Percentiles rank a stretch among this genome's conserved stretches.
Evolutionary conservation across 73 alveolate genomes (phyloP).

Genomic region (Durusdinium trenchii): DNA sequence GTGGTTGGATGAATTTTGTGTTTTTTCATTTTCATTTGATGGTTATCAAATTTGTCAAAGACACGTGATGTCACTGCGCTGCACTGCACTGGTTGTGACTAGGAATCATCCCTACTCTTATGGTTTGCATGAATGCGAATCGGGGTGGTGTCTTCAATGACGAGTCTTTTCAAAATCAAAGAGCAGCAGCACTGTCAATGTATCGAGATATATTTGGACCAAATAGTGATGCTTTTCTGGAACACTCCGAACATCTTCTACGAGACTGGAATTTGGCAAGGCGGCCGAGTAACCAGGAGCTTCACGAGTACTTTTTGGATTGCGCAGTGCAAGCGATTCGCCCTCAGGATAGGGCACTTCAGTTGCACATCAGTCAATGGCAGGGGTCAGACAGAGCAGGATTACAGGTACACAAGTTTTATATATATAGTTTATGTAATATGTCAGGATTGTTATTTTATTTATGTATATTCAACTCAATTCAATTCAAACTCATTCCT

Average conservation of each 20-base stretch:
- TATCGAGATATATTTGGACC: background rate
- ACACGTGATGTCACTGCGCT: background rate
- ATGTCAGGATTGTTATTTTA: no score
- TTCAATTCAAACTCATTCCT: background rate
- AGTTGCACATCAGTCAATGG: no score
- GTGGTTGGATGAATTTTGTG: background rate
- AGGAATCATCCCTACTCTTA: background rate
- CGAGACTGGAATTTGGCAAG: background rate
- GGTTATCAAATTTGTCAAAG: background rate
- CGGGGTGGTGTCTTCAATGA: constrained; percentile 23
- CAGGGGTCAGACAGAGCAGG: no score
- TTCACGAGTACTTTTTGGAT: background rate
- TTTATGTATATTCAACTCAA: background rate
- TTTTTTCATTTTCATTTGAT: background rate
- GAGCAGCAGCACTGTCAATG: background rate
- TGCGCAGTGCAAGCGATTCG: background rate
- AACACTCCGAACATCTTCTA: background rate
- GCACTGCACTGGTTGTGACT: background rate
- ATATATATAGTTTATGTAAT: background rate
- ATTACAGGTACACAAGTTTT: no score
- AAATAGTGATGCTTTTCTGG: background rate
- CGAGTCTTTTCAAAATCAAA: background rate
- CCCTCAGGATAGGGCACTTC: constrained; percentile 4
- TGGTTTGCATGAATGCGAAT: background rate
- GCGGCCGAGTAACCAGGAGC: background rate